phyloP scores from a whole-genome alignment of 768 basidiomycete species.

The Collybia sordida region DNA sequence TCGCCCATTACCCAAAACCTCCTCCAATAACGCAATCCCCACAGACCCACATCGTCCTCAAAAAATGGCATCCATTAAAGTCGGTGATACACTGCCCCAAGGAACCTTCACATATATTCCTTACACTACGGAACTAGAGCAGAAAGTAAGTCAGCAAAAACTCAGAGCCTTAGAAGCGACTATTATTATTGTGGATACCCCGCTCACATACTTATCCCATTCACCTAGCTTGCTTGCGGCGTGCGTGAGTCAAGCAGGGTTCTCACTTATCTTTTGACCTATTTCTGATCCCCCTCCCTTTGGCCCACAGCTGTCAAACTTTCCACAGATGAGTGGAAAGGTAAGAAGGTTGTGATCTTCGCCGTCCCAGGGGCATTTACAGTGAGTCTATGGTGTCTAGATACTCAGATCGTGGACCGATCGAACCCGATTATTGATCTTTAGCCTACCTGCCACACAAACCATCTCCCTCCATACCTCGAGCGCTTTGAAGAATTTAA shows the following conservation, averaged over 20 bases:
- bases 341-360: conserved; percentile 80
- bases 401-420: not conserved
- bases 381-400: conserved; percentile 36
- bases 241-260: conserved; percentile 43
- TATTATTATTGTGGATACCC: conserved; percentile 1
- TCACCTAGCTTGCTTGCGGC: conserved; percentile 57
- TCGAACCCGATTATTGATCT: conserved; percentile 33
- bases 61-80: conserved; percentile 31
- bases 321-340: conserved; percentile 67
- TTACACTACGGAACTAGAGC: conserved; percentile 61
- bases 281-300: not conserved
- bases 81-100: conserved; percentile 38
- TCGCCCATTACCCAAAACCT: not conserved
- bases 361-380: conserved; percentile 83
- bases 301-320: conserved; percentile 58
- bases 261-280: no score
- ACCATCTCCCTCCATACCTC: conserved; percentile 67
- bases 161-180: not conserved
- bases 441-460: conserved; percentile 63
- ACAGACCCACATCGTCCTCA: conserved; percentile 1
- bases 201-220: conserved; percentile 1
- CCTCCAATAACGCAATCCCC: not conserved
- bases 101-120: conserved; percentile 53
- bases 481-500: conserved; percentile 71
- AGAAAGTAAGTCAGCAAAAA: conserved; percentile 41